Evolutionary conservation across 257 asterid species (phyloP).

Genomic region (Nicotiana knightiana): DNA sequence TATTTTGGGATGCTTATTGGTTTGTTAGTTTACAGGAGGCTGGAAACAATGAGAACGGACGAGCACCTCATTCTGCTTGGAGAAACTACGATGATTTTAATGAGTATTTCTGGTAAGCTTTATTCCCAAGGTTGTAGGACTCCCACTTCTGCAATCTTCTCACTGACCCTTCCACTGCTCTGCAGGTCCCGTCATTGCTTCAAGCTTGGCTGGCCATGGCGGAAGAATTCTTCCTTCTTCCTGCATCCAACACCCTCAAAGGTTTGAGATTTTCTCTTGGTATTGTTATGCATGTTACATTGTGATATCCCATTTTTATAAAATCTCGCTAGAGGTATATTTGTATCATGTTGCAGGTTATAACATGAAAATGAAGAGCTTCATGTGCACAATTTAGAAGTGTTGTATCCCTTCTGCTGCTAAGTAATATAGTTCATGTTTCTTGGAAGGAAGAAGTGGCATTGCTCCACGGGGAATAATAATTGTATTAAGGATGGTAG

Average conservation of each 20-base stretch:
- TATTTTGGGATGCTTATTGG: conserved; percentile 8
- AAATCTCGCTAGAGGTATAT: neutral
- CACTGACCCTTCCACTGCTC: neutral
- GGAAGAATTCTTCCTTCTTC: conserved; percentile 56
- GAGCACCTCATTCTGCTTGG: conserved; percentile 99
- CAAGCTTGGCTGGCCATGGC: conserved; percentile 99
- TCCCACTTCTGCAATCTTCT: neutral
- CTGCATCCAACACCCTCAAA: conserved; percentile 75
- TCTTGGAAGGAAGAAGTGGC: neutral
- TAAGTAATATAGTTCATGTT: neutral
- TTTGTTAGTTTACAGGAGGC: conserved; percentile 66
- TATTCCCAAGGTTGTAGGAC: neutral
- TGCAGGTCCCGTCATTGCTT: conserved; percentile 86
- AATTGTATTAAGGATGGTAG: neutral
- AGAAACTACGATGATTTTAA: conserved; percentile 97
- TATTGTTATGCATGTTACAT: neutral
- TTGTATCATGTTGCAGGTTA: neutral
- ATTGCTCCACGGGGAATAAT: neutral
- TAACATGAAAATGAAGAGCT: neutral
- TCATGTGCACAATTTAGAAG: neutral
- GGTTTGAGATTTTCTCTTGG: conserved; percentile 36
- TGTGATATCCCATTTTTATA: neutral
- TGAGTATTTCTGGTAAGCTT: conserved; percentile 87
- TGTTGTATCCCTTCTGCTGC: neutral
- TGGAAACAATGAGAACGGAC: conserved; percentile 77